A percentile compares a stretch with the other conserved stretches of the same genome.
These are phyloP conservation scores for Xylaria intraflava DNA, from an alignment of 495 filamentous ascomycete species.

Conservation along the genomic window DNA sequence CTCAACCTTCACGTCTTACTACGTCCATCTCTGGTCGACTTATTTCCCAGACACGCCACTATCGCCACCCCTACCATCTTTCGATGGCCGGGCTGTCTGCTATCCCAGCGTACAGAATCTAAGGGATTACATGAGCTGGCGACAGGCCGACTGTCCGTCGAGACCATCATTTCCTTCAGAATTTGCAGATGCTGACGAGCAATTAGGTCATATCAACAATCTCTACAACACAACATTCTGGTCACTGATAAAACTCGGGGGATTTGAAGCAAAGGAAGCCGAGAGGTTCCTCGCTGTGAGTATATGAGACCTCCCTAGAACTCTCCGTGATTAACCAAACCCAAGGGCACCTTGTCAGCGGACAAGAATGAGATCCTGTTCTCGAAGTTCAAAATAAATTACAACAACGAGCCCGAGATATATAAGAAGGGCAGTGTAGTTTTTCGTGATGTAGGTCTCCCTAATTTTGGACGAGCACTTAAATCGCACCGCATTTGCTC, in stretches of 20 bases:
- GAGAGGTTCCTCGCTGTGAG: constrained; percentile 68
- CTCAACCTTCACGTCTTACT: constrained; percentile 89
- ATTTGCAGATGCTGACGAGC: not conserved
- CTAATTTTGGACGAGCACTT: not conserved
- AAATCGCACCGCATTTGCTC: not conserved
- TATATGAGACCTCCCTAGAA: constrained; percentile 61
- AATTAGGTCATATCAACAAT: constrained; percentile 91
- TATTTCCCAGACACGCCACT: constrained; percentile 66
- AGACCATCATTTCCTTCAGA: not conserved
- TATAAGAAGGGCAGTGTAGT: constrained; percentile 90
- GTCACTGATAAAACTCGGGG: constrained; percentile 72
- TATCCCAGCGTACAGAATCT: constrained; percentile 76
- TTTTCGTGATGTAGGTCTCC: constrained; percentile 64
- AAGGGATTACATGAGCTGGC: constrained; percentile 93
- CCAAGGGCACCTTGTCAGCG: constrained; percentile 67
- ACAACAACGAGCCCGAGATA: constrained; percentile 90
- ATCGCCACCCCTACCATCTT: constrained; percentile 71
- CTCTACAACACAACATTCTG: constrained; percentile 97
- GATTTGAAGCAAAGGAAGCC: constrained; percentile 65
- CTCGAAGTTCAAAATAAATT: constrained; percentile 83
- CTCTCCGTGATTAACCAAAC: constrained; percentile 13
- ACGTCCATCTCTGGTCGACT: constrained; percentile 69
- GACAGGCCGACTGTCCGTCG: constrained; percentile 85
- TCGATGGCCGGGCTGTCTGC: constrained; percentile 84
- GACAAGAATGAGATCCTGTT: constrained; percentile 98